phyloP scores from a whole-genome alignment of 495 filamentous ascomycete genomes.

The Trichoderma reesei region DNA sequence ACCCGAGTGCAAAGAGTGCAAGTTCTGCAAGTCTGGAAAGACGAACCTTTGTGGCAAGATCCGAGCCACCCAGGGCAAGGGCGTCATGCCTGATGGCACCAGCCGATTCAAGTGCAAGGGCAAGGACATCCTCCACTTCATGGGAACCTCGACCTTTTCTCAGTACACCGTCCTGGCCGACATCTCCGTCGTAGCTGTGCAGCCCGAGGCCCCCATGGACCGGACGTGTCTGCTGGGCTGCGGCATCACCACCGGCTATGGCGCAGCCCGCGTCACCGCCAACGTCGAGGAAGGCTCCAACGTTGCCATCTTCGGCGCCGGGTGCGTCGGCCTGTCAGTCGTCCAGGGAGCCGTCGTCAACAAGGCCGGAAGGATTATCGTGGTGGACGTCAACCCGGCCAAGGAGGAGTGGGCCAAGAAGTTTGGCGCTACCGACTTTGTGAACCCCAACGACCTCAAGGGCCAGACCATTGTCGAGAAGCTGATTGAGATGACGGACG shows the following conservation, averaged over 20 bases:
- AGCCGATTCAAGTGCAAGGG: conserved; percentile 91
- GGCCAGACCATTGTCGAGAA: conserved; percentile 77
- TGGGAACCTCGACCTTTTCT: conserved; percentile 97
- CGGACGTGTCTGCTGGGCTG: conserved; percentile 91
- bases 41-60: conserved; percentile 99
- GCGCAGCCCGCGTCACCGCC: conserved; percentile 86
- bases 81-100: conserved; percentile 97
- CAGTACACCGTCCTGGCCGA: conserved; percentile 98
- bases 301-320: conserved; percentile 91
- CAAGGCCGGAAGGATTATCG: conserved; percentile 82
- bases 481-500: conserved; percentile 97
- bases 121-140: conserved; percentile 92
- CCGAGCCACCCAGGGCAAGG: conserved; percentile 87
- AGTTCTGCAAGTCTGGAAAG: conserved; percentile 99
- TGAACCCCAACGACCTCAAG: conserved; percentile 77
- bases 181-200: conserved; percentile 94
- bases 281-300: conserved; percentile 80
- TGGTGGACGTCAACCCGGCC: conserved; percentile 82
- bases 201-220: conserved; percentile 86
- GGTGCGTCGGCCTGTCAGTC: conserved; percentile 89
- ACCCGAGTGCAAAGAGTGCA: conserved; percentile 94
- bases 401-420: conserved; percentile 90
- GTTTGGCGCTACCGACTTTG: conserved; percentile 94
- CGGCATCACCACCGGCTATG: conserved; percentile 97
- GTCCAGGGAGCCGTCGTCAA: conserved; percentile 91